Conservation (phyloP, 2,329 filamentous ascomycete species). For the Aspergillus chevalieri region DNA sequence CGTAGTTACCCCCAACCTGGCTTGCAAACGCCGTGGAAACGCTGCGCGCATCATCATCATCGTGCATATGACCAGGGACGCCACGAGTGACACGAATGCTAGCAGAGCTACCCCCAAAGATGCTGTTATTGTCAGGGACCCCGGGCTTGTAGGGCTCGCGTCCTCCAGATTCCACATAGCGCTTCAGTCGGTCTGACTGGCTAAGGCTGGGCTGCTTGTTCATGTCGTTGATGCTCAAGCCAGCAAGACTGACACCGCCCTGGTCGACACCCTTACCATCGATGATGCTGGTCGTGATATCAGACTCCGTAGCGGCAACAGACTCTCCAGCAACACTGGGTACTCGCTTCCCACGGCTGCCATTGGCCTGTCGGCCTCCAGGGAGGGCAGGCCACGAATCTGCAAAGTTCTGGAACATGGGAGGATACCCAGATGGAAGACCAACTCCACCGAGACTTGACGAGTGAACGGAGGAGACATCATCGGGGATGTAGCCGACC, state of each 20-base stretch:
- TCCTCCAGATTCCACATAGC: conserved; percentile 82
- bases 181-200: conserved; percentile 85
- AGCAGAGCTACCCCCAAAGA: conserved; percentile 57
- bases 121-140: conserved; percentile 55
- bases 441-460: conserved; percentile 81
- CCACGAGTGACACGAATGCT: conserved; percentile 45
- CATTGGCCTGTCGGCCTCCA: conserved; percentile 58
- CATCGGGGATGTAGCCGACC: conserved; percentile 91
- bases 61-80: conserved; percentile 36
- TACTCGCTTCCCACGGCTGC: conserved; percentile 60
- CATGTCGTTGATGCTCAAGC: conserved; percentile 66
- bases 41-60: conserved; percentile 92
- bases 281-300: conserved; percentile 71
- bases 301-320: conserved; percentile 83
- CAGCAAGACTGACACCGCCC: conserved; percentile 81
- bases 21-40: conserved; percentile 95
- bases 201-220: conserved; percentile 68
- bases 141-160: conserved; percentile 52
- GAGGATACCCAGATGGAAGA: conserved; percentile 77
- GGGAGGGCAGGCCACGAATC: conserved; percentile 85
- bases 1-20: conserved; percentile 69
- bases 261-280: conserved; percentile 66
- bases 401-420: conserved; percentile 91
- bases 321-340: conserved; percentile 86
- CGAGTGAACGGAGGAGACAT: conserved; percentile 92